Evolutionary conservation across 2,329 filamentous ascomycete species (phyloP).

Genomic region (Lecanoromycetidae sp.): DNA sequence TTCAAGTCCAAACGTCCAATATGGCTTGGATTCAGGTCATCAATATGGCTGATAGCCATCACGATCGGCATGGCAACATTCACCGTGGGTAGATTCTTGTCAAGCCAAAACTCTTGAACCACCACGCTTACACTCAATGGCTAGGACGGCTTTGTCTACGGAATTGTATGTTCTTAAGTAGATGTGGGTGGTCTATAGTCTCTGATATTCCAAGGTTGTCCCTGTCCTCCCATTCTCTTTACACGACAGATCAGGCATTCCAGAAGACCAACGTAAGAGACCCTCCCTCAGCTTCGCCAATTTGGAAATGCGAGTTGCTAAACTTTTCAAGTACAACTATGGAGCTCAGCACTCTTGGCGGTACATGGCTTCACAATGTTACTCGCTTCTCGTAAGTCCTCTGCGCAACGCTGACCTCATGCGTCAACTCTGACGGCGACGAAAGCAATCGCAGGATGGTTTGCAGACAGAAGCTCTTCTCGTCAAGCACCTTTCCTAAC

Average conservation of each 20-base stretch:
- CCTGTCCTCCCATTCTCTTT: conserved; percentile 14
- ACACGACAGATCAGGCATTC: conserved; percentile 9
- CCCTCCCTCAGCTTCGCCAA: background rate
- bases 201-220: conserved; percentile 1
- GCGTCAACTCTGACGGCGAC: background rate
- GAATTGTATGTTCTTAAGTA: background rate
- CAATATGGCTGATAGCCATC: conserved; percentile 28
- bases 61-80: conserved; percentile 30
- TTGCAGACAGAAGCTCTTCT: conserved; percentile 11
- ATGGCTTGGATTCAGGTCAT: conserved; percentile 22
- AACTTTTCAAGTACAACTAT: conserved; percentile 8
- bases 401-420: conserved; percentile 26
- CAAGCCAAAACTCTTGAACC: background rate
- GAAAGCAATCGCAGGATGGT: conserved; percentile 40
- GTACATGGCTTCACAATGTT: conserved; percentile 3
- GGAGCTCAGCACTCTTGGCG: conserved; percentile 7
- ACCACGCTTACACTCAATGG: background rate
- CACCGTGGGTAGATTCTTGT: conserved; percentile 23
- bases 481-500: conserved; percentile 4
- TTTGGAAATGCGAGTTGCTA: background rate
- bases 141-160: conserved; percentile 9
- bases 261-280: conserved; percentile 3
- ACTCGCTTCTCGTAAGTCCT: background rate
- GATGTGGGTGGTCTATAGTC: background rate
- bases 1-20: background rate